Base-by-base conservation (phyloP, 805 yeast species). In the Wickerhamomyces canadensis region DNA sequence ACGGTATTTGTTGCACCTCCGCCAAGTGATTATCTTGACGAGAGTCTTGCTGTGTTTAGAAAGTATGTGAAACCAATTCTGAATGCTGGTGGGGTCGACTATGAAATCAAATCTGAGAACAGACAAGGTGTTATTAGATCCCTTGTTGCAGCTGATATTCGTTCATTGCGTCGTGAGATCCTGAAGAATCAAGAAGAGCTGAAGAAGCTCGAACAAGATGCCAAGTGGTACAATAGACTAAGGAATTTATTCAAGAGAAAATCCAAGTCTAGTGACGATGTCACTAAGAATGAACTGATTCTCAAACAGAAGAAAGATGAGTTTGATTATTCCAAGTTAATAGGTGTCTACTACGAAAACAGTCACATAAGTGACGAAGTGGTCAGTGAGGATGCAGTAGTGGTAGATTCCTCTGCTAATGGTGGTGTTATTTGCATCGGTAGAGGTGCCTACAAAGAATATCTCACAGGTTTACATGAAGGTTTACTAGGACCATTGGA, bases 361-460 rank as follows among this genome's bases (percentile, higher is more conserved):
- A 30, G 40, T 15, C 42, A 36, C 22, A 54, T 57, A 27, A 42
- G 47, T n/a, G 50, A 60, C 1, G 36, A 47, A 5, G 52, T 62
- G 2, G 51, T 58, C 0, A 55, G 60, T 36, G 73, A 78, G 36
- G 80, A 78, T 52, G 67, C 78, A 2, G 58, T 67, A 23, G 67
- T 62, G 4, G 34, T 46, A 3, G 67, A 68, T 23, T 71, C 76
- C 3, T 55, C 56, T 12, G 37, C 68, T 21, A 74, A 80, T 8
- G 97, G 97, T 19, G 98, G 98, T 31, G 81, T 88, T 11, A 72
- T 93, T 16, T 85, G 96, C 56, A 64, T 93, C 19, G 99, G 99
- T 5, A 73, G 99, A 57, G 98, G 98, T 40, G 91, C 97, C 0
- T 93, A 76, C 58, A 91, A 91, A 58, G 99, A 93, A 67, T 93